A percentile compares a stretch with the other conserved stretches of the same genome.
Conservation (phyloP, 108 stramenopile genomes). For the Skeletonema grethae region DNA sequence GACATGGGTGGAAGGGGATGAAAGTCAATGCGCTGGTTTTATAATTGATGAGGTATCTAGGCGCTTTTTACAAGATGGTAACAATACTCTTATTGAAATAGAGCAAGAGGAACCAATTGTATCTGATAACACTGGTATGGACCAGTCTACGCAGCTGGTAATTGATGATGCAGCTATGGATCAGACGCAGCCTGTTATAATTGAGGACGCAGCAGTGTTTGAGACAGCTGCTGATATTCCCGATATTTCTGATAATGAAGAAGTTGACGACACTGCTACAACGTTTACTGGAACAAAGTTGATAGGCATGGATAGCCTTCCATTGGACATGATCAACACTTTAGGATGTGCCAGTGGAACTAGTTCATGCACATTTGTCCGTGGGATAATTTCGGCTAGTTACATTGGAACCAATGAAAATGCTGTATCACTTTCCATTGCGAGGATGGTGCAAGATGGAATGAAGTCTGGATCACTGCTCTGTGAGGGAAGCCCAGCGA, state of each 20-base stretch:
- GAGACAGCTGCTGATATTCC: not conserved
- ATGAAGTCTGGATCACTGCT: slow-evolving; percentile 31
- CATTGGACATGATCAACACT: not conserved
- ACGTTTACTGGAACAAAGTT: slow-evolving; percentile 1
- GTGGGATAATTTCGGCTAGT: slow-evolving; percentile 25
- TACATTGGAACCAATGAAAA: slow-evolving; percentile 46
- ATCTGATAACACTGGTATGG: not conserved
- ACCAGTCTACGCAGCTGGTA: not conserved
- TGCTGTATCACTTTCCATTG: slow-evolving; percentile 18
- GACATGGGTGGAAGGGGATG: slow-evolving; percentile 17
- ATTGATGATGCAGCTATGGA: not conserved
- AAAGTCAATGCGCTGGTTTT: slow-evolving; percentile 26
- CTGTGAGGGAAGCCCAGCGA: slow-evolving; percentile 19
- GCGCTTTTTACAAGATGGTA: not conserved
- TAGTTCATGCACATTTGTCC: slow-evolving; percentile 29
- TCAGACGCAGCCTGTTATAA: not conserved
- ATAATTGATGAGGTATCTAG: slow-evolving; percentile 15
- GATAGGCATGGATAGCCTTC: not conserved
- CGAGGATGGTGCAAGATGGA: slow-evolving; percentile 9
- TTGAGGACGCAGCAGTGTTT: not conserved
- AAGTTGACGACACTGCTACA: not conserved
- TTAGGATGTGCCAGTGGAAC: slow-evolving; percentile 26
- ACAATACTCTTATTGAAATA: not conserved
- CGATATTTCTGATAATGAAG: not conserved
- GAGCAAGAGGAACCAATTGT: not conserved